Evolutionary conservation across 495 filamentous ascomycete genomes (phyloP), one percentile per base, ranked within the genome.

Genomic region (Copromyces sp.): DNA sequence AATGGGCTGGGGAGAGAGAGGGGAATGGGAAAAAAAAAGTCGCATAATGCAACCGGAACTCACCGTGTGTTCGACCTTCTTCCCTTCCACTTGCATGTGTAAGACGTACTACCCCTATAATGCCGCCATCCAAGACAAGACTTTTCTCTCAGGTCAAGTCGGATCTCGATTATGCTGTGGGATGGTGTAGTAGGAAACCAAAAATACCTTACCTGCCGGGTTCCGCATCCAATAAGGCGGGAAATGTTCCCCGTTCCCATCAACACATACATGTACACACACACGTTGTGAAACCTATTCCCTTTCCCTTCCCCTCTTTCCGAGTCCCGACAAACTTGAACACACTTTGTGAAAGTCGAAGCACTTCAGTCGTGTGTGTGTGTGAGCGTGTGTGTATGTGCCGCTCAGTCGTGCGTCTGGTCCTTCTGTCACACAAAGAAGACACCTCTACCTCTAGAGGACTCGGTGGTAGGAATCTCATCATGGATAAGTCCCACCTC

Each of bases 401-500:
- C 14, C 14, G 53, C 29, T 35, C 29, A 8, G 14, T 16, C 6
- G 1, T n/a, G 4, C n/a, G n/a, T n/a, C 16, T 4, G 12, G 4
- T 61, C 24, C 53, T 61, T 61, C 29, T 61, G 53, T 61, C 53
- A 61, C 53, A 61, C 53, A 35, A 40, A 16, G 53, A 61, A 8
- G 24, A 35, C 16, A 24, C 29, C 29, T 32, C 24, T 24, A 24
- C 24, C 24, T 24, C 24, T 0, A 24, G 24, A 61, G 47, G 29
- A 17, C 53, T 35, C 29, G 29, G 29, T 17, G 20, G 29, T 61
- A 35, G 29, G 24, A 35, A 59, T 24, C 1, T 12, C 39, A 35
- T 17, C 37, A 79, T 79, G 78, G 77, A 78, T 68, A 75, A 73
- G n/a, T 75, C 44, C 11, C 78, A 76, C 69, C 76, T 78, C 9